Conservation (phyloP, 2,329 filamentous ascomycete species). For the Penicillium palitans region DNA sequence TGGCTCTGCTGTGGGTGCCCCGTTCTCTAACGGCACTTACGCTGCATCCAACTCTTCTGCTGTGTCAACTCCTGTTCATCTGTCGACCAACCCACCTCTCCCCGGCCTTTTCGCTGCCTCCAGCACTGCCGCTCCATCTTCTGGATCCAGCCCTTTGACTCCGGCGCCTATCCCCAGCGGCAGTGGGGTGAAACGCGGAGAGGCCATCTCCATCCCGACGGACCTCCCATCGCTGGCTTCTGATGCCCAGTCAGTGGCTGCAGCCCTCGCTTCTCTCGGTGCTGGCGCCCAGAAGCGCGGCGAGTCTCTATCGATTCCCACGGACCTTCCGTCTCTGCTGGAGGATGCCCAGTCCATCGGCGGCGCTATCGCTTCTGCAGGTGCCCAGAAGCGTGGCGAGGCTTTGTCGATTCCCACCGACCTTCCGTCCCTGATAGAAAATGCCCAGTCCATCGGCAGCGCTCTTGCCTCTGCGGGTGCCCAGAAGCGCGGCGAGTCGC, state of each 20-base stretch:
- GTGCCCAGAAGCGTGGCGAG: conserved; percentile 10
- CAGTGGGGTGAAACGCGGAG: conserved; percentile 6
- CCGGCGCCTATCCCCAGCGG: background rate
- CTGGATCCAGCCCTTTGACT: too few relatives aligned
- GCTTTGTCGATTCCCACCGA: conserved; percentile 9
- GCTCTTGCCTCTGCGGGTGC: conserved; percentile 6
- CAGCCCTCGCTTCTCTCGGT: background rate
- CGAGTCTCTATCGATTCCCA: conserved; percentile 6
- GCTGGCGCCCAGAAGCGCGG: conserved; percentile 10
- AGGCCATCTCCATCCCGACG: conserved; percentile 9
- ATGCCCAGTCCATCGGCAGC: conserved; percentile 12
- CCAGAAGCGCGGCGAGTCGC: conserved; percentile 9
- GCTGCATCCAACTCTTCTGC: conserved; percentile 4
- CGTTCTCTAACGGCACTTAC: conserved; percentile 18
- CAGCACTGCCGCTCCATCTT: too few relatives aligned
- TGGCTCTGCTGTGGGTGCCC: conserved; percentile 17
- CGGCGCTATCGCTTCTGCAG: conserved; percentile 6
- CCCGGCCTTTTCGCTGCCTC: background rate
- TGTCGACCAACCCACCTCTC: conserved; percentile 6
- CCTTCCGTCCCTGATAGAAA: conserved; percentile 10
- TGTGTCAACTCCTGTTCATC: conserved; percentile 3
- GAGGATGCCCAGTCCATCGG: conserved; percentile 11
- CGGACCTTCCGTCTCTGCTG: conserved; percentile 11
- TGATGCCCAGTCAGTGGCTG: background rate
- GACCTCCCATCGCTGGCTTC: conserved; percentile 12